Evolutionary conservation across 768 basidiomycete genomes (phyloP).

Genomic region (Tremella mesenterica): DNA sequence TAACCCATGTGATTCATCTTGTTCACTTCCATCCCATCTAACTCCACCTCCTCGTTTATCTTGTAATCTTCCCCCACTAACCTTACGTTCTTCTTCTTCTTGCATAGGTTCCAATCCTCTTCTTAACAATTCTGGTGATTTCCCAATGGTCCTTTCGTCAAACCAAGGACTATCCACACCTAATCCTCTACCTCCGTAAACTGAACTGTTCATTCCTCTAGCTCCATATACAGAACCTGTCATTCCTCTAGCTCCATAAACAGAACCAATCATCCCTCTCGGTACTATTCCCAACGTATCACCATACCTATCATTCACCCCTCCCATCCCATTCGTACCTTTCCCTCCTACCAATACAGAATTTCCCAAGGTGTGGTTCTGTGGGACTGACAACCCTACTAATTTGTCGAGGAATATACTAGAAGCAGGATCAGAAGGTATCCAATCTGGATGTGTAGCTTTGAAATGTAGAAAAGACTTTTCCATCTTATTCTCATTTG

Average conservation of each 20-base stretch:
- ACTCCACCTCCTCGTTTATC: neutral
- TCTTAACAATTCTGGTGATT: too few relatives aligned
- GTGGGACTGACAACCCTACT: constrained; percentile 33
- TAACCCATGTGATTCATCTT: constrained; percentile 40
- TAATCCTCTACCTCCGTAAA: neutral
- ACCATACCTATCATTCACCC: constrained; percentile 38
- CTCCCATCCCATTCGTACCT: neutral
- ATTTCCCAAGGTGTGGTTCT: neutral
- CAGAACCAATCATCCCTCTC: constrained; percentile 13
- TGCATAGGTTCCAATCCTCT: constrained; percentile 21
- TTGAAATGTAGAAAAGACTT: constrained; percentile 51
- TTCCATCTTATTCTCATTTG: constrained; percentile 71
- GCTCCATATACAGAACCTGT: neutral
- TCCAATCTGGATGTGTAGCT: constrained; percentile 89
- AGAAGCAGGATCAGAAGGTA: constrained; percentile 77
- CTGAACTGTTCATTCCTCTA: neutral
- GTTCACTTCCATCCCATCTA: neutral
- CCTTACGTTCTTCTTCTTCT: constrained; percentile 17
- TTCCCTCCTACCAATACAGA: constrained; percentile 7
- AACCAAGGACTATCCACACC: too few relatives aligned
- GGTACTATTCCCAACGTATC: constrained; percentile 24
- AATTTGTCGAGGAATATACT: constrained; percentile 83
- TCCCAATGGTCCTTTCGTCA: neutral
- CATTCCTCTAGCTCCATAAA: constrained; percentile 8
- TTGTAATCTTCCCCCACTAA: constrained; percentile 11